Evolutionary conservation across 345 rosid species (phyloP), one percentile per base, ranked within the genome.

Genomic region (Aurinia saxatilis): DNA sequence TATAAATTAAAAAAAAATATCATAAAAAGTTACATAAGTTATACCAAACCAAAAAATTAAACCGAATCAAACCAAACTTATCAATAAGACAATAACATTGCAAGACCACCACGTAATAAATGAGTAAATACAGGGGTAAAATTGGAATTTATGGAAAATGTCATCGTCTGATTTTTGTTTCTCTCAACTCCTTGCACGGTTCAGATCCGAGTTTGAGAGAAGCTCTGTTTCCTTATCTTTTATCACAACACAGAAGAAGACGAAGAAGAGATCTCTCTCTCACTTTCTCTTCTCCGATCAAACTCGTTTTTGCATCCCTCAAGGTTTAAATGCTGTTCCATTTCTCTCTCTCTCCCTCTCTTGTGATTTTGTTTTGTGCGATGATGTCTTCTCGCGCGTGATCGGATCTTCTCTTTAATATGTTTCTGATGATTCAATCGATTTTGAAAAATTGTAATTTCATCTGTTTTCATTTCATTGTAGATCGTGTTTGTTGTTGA

Each of bases 141-240:
- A 10, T 10, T 14, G 65, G 23, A 39, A 57, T 37, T 52, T 21
- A 5, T 1, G 8, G 10, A 21, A 54, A 54, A 53, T 46, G 60
- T 46, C 50, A 57, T 38, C 50, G 33, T 66, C 50, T 47, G 63
- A 56, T 37, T 62, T n/a, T 52, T 33, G 7, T 40, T 62, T 29
- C 0, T 52, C 13, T 37, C 5, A 49, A 49, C 40, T 50, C n/a
- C 46, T 53, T 57, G 27, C 55, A 55, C 38, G 56, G 31, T 23
- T 67, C 51, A 67, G 64, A 67, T 67, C 34, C 72, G 42, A 57
- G 50, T 58, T 57, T 57, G 65, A 31, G 36, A 57, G 64, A 66
- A 66, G 48, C 14, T 41, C 70, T 45, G 7, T 63, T 31, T 31
- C 23, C 61, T 66, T 67, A 57, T 67, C 72, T 31, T 47, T 19